phyloP scores from a whole-genome alignment of 164 flowering plant genomes.

The Liquidambar formosana region DNA sequence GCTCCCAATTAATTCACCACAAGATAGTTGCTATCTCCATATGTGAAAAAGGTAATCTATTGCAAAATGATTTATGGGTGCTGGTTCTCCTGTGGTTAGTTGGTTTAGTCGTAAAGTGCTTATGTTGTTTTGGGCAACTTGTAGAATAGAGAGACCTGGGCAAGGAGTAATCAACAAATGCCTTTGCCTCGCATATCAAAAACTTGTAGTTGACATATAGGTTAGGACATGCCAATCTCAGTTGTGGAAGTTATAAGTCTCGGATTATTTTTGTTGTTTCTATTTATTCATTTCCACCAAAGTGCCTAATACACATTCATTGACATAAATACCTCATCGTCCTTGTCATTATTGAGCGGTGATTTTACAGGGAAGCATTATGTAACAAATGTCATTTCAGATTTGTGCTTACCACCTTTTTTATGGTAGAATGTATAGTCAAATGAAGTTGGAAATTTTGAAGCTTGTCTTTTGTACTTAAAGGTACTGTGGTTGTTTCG shows the following conservation, averaged over 20 bases:
- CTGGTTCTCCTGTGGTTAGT: background rate
- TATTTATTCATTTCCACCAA: background rate
- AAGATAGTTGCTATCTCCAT: background rate
- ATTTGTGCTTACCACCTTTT: too few relatives aligned
- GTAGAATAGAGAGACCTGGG: background rate
- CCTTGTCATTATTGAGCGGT: too few relatives aligned
- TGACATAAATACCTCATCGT: background rate
- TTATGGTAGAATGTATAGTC: too few relatives aligned
- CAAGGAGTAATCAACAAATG: background rate
- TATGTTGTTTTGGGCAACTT: background rate
- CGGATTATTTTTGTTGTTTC: background rate
- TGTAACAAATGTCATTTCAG: too few relatives aligned
- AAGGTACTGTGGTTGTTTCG: too few relatives aligned
- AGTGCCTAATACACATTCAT: background rate
- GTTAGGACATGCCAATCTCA: background rate
- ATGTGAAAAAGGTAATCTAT: background rate
- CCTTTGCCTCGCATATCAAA: background rate
- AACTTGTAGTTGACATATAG: background rate
- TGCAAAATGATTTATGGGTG: slow-evolving; percentile 7
- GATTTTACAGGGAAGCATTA: too few relatives aligned
- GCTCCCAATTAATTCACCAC: slow-evolving; percentile 10
- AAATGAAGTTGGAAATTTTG: too few relatives aligned
- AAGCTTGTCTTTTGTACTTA: too few relatives aligned
- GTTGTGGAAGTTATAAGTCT: background rate
- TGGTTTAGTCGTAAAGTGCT: background rate